A percentile compares a stretch with the other conserved stretches of the same genome.
These are phyloP conservation scores for Gastrolobium bilobum DNA, from an alignment of 306 rosid genomes.

Conservation along the genomic window DNA sequence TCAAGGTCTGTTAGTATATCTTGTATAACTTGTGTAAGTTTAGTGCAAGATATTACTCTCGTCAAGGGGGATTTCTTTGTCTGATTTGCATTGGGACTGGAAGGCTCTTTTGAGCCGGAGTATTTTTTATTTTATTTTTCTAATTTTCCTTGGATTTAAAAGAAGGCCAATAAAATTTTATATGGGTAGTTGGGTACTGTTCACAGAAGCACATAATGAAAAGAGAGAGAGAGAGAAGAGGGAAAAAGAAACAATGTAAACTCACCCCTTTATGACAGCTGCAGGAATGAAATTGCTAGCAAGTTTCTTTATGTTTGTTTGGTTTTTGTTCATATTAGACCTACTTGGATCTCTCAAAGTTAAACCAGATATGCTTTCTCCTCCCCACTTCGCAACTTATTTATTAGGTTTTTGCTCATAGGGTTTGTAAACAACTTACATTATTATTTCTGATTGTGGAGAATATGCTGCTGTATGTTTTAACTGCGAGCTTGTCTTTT, in stretches of 20 bases:
- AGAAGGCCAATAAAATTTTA: conserved; percentile 2
- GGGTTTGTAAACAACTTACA: background rate
- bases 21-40: conserved; percentile 27
- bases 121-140: background rate
- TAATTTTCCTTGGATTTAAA: background rate
- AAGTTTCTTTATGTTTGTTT: conserved; percentile 17
- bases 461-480: conserved; percentile 29
- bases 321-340: conserved; percentile 24
- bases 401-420: background rate
- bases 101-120: conserved; percentile 23
- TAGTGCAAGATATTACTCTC: background rate
- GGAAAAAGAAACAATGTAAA: background rate
- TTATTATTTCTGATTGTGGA: conserved; percentile 17
- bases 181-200: background rate
- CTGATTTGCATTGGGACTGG: background rate
- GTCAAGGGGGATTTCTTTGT: conserved; percentile 9
- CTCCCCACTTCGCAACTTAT: background rate
- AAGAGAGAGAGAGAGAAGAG: background rate
- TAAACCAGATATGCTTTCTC: background rate
- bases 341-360: conserved; percentile 15
- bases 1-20: conserved; percentile 69
- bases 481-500: conserved; percentile 33
- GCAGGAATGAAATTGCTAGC: conserved; percentile 5
- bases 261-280: conserved; percentile 15
- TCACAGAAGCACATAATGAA: background rate